A percentile compares a stretch with the other conserved stretches of the same genome.
Conservation (phyloP, 345 rosid genomes). For the Zanthoxylum bungeanum region DNA sequence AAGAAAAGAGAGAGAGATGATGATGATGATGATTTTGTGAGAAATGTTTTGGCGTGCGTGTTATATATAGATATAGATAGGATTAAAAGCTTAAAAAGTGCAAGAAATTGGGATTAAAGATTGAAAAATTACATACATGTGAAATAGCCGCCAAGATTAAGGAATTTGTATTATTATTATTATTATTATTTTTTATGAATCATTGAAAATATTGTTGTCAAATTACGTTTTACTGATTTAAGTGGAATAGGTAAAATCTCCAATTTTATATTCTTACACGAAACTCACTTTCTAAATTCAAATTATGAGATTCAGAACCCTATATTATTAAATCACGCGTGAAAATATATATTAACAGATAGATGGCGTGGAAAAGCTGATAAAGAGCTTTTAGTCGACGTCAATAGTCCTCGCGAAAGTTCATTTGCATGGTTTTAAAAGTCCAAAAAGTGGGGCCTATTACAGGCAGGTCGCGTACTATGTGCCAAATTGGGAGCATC, state of each 20-base stretch:
- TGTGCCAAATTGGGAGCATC: slow-evolving; percentile 20
- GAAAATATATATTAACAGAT: no score
- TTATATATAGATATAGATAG: not conserved
- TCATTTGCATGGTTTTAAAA: slow-evolving; percentile 5
- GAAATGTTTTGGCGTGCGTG: not conserved
- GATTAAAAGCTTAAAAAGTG: not conserved
- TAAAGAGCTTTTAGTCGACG: slow-evolving; percentile 53
- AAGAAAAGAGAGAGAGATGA: slow-evolving; percentile 15
- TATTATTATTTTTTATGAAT: no score
- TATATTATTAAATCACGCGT: no score
- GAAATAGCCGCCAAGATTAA: slow-evolving; percentile 24
- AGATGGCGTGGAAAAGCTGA: slow-evolving; percentile 56
- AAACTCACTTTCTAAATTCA: no score
- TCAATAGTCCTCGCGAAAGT: no score
- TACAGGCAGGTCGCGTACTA: slow-evolving; percentile 33
- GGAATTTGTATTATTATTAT: not conserved
- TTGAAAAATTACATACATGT: not conserved
- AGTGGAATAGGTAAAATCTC: no score
- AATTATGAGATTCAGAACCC: no score
- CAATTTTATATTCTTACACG: no score
- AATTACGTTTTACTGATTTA: no score
- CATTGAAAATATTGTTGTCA: no score
- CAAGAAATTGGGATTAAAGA: not conserved
- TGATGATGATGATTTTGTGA: not conserved
- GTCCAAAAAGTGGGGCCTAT: slow-evolving; percentile 25